Conservation (phyloP, 2,329 filamentous ascomycete species). For the Ascochyta fabae region DNA sequence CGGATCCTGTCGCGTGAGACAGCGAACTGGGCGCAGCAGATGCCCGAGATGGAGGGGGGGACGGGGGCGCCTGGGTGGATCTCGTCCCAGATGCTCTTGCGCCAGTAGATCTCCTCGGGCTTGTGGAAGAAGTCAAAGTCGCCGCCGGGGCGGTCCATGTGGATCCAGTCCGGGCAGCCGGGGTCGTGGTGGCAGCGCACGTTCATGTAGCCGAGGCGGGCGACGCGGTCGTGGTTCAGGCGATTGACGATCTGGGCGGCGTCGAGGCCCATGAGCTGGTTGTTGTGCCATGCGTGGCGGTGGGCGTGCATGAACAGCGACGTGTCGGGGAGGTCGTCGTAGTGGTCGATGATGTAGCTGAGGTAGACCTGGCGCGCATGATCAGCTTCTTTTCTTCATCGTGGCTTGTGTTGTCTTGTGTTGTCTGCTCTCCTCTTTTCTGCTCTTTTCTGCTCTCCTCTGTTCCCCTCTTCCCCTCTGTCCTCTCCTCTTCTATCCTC, state of each 20-base stretch:
- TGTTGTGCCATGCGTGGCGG: slow-evolving; percentile 66
- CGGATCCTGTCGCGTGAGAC: slow-evolving; percentile 57
- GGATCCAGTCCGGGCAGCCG: slow-evolving; percentile 66
- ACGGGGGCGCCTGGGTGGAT: slow-evolving; percentile 51
- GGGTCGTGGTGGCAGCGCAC: slow-evolving; percentile 64
- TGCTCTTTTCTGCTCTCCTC: no score
- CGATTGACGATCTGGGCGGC: slow-evolving; percentile 58
- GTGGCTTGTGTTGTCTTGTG: background rate
- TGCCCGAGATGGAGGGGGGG: slow-evolving; percentile 47
- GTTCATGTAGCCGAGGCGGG: slow-evolving; percentile 64
- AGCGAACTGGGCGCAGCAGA: slow-evolving; percentile 65
- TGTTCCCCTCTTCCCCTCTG: no score
- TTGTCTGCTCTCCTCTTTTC: no score
- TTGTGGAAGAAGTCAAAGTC: slow-evolving; percentile 50
- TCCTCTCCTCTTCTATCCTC: no score
- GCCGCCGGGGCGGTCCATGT: slow-evolving; percentile 51
- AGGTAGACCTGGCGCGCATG: slow-evolving; percentile 55
- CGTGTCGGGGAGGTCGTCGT: slow-evolving; percentile 64
- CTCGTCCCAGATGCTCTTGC: slow-evolving; percentile 47
- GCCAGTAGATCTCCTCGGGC: slow-evolving; percentile 49
- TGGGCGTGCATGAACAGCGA: slow-evolving; percentile 66
- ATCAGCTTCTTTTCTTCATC: slow-evolving; percentile 11
- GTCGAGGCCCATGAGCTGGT: slow-evolving; percentile 59
- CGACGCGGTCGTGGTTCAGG: slow-evolving; percentile 60
- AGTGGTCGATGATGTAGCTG: slow-evolving; percentile 68